Evolutionary conservation across 768 basidiomycete species (phyloP).

Genomic region (Melanogaster broomeanus): DNA sequence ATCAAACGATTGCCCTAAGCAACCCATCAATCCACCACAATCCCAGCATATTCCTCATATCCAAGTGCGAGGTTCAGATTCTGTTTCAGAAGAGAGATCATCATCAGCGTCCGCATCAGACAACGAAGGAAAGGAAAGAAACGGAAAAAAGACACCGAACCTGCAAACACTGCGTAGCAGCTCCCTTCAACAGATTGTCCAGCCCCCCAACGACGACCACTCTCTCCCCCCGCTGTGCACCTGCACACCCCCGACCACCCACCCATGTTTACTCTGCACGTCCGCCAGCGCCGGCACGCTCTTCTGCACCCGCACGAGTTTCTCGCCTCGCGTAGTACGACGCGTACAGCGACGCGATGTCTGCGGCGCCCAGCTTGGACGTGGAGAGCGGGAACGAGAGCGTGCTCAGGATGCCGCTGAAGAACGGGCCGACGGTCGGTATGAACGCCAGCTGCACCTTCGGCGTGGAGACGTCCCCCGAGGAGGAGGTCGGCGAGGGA

Average conservation of each 20-base stretch:
- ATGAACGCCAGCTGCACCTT: constrained; percentile 75
- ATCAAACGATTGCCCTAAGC: constrained; percentile 5
- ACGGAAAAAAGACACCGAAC: constrained; percentile 47
- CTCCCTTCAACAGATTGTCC: constrained; percentile 97
- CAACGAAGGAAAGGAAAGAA: too few species aligned
- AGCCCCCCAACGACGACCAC: constrained; percentile 96
- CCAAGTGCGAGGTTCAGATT: constrained; percentile 91
- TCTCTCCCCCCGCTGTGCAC: constrained; percentile 83
- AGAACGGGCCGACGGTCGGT: constrained; percentile 90
- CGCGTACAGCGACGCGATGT: constrained; percentile 74
- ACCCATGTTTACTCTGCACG: constrained; percentile 83
- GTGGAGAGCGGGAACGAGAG: constrained; percentile 77
- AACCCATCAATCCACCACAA: constrained; percentile 41
- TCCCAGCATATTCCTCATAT: constrained; percentile 82
- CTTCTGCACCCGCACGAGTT: constrained; percentile 65
- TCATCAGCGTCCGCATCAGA: constrained; percentile 1
- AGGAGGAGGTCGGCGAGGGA: constrained; percentile 1
- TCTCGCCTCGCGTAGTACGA: constrained; percentile 76
- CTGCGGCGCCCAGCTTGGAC: constrained; percentile 60
- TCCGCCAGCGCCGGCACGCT: constrained; percentile 77
- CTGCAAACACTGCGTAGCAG: constrained; percentile 98
- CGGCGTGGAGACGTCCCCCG: constrained; percentile 3
- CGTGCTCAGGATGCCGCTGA: constrained; percentile 92
- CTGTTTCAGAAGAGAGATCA: constrained; percentile 38
- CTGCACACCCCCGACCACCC: constrained; percentile 91